Conservation (phyloP, 305 asterid species). For the Solanum chacoense region DNA sequence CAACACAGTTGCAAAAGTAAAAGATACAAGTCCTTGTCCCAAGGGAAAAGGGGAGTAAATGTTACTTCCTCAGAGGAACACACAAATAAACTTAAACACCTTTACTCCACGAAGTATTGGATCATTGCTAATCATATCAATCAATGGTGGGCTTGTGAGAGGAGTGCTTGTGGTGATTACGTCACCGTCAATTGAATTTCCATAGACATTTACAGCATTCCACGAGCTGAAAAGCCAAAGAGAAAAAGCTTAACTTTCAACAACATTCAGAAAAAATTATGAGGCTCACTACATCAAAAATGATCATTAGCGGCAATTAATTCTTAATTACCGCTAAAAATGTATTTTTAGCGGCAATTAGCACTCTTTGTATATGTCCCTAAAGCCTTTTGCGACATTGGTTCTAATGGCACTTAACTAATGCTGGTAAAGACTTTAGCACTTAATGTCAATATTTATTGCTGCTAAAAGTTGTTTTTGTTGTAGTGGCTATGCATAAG, state of each 20-base stretch:
- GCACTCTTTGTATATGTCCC: too few species aligned
- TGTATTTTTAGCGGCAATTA: too few species aligned
- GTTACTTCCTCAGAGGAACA: constrained; percentile 1
- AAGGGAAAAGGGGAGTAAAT: not conserved
- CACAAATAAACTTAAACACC: constrained; percentile 27
- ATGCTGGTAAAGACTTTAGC: too few species aligned
- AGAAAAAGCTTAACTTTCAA: constrained; percentile 3
- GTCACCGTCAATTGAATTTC: constrained; percentile 59
- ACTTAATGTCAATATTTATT: too few species aligned
- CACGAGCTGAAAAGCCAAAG: constrained; percentile 43
- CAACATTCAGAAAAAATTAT: not conserved
- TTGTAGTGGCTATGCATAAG: not conserved
- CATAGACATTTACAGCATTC: constrained; percentile 80
- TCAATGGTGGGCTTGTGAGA: constrained; percentile 70
- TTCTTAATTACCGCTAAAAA: too few species aligned
- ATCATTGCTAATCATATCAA: constrained; percentile 92
- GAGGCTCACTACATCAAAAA: not conserved
- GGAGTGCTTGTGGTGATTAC: constrained; percentile 72
- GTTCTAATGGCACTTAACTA: too few species aligned
- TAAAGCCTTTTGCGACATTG: too few species aligned
- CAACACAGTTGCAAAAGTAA: not conserved
- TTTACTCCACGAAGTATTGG: constrained; percentile 85
- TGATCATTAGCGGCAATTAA: too few species aligned
- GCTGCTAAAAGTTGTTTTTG: too few species aligned
- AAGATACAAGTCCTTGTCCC: not conserved